These are phyloP conservation scores for Cairneyella variabilis DNA, from an alignment of 495 filamentous ascomycete species.

Conservation along the genomic window DNA sequence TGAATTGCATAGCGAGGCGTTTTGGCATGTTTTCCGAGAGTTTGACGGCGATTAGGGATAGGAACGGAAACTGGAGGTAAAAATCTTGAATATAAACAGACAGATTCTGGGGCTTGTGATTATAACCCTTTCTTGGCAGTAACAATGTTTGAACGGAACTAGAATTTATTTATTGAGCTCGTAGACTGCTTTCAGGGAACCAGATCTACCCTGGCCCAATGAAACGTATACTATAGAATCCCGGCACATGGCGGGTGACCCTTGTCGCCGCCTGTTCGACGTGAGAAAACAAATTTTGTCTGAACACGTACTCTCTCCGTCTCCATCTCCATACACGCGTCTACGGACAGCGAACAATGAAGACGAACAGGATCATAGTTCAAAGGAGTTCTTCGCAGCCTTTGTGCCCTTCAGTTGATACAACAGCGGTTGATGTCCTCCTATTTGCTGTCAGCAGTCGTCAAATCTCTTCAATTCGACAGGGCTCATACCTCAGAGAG, in stretches of 20 bases:
- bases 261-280: background rate
- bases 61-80: background rate
- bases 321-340: background rate
- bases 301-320: background rate
- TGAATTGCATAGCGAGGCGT: background rate
- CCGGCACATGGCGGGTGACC: too few species aligned
- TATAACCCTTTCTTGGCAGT: background rate
- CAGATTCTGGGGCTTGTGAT: background rate
- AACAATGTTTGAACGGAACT: too few species aligned
- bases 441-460: background rate
- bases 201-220: background rate
- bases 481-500: slow-evolving; percentile 7
- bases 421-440: slow-evolving; percentile 7
- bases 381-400: background rate
- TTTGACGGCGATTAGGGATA: too few species aligned
- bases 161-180: background rate
- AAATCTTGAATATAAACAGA: too few species aligned
- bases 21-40: too few species aligned
- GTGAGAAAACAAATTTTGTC: background rate
- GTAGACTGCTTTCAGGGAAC: background rate
- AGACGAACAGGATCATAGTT: too few species aligned
- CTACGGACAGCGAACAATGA: background rate
- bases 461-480: background rate
- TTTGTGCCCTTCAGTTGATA: background rate
- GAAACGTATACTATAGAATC: background rate